Base-by-base conservation (phyloP, 2,329 filamentous ascomycete genomes). In the Cordyceps javanica region DNA sequence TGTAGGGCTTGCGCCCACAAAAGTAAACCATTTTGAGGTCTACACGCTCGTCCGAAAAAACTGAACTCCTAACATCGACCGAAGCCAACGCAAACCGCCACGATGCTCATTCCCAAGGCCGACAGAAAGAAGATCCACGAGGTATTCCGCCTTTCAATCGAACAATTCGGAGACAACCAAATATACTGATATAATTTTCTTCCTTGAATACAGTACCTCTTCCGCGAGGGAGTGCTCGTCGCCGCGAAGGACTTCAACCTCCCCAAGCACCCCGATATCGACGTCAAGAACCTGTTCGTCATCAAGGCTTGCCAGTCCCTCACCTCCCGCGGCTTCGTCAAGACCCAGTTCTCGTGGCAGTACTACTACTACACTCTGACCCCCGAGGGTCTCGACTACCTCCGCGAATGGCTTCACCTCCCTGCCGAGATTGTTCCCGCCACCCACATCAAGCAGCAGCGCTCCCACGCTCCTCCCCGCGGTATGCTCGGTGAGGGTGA, bases 351-450 rank as follows among this genome's bases (percentile, higher is more conserved):
- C 89, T 96, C 91, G 68, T 96, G 91, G 91, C 91, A 96, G 82
- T 96, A 92, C 86, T 96, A 97, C 89, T 99, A 99, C 90, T 99
- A 99, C 88, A 97, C 94, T 80, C 88, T 99, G 80, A 97, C 93
- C 77, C 90, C 92, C 74, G 92, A 97, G 86, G 94, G 94, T 82
- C 93, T 99, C 77, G 93, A 97, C 84, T 99, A 99, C 87, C 92
- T 99, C 78, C 93, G 94, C 76, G 94, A 99, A 85, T 99, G 94
- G 94, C 92, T 99, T 71, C 94, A 99, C 82, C 89, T 99, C 72
- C 94, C 94, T 73, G 92, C 94, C 76, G 94, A 99, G 87, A 97
- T 99, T 75, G 94, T 99, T 68, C 94, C 94, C 70, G 91, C 95
- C 73, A 99, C 94, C 73, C 94, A 99, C 89, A 97, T 99, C 83